Conservation (phyloP, 2,329 filamentous ascomycete genomes). For the Xylariaceae sp. region DNA sequence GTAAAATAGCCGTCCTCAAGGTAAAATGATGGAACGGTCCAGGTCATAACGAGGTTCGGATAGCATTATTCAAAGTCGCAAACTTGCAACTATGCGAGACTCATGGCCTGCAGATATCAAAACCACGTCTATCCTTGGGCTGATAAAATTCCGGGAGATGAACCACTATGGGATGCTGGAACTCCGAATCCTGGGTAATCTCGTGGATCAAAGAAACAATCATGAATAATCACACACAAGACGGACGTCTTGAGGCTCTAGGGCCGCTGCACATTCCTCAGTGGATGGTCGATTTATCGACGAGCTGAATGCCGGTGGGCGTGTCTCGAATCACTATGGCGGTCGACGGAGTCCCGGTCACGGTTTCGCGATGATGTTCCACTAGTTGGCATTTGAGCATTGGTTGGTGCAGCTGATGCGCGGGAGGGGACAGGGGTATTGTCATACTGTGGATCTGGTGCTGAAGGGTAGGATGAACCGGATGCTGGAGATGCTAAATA, state of each 20-base stretch:
- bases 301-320: conserved; percentile 33
- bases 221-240: conserved; percentile 33
- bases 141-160: conserved; percentile 33
- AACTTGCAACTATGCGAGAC: conserved; percentile 41
- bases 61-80: conserved; percentile 36
- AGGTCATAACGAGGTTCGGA: conserved; percentile 29
- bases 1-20: conserved; percentile 29
- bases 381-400: conserved; percentile 37
- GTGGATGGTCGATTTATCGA: conserved; percentile 31
- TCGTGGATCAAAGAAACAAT: conserved; percentile 37
- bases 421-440: conserved; percentile 43
- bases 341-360: conserved; percentile 37
- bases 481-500: conserved; percentile 57
- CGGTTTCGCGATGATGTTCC: conserved; percentile 35
- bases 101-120: conserved; percentile 33
- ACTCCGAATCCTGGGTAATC: conserved; percentile 34
- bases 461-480: conserved; percentile 44
- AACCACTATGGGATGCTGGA: conserved; percentile 29
- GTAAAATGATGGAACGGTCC: conserved; percentile 24
- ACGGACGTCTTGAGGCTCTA: conserved; percentile 20
- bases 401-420: conserved; percentile 32
- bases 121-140: conserved; percentile 38
- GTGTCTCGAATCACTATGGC: conserved; percentile 36
- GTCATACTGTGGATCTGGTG: conserved; percentile 57
- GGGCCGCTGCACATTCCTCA: conserved; percentile 15